phyloP scores from a whole-genome alignment of 1,139 yeast genomes.

The Zygoascus meyerae region DNA sequence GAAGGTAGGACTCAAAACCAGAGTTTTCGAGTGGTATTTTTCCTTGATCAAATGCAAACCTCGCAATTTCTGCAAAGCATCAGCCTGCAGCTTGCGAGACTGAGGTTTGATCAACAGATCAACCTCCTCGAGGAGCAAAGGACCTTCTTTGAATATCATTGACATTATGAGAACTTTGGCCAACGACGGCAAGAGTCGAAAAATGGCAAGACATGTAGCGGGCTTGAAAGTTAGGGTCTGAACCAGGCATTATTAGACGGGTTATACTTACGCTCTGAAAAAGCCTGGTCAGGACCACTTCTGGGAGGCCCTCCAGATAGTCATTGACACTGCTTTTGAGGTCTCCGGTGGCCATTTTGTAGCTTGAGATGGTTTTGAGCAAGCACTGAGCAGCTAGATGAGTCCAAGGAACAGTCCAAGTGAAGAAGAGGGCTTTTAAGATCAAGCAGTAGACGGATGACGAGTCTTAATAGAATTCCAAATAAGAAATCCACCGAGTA shows the following conservation, averaged over 20 bases:
- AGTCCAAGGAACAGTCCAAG: not conserved
- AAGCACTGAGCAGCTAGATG: too few relatives aligned
- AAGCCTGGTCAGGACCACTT: slow-evolving; percentile 69
- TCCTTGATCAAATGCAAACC: slow-evolving; percentile 73
- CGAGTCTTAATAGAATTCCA: too few relatives aligned
- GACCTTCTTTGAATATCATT: slow-evolving; percentile 74
- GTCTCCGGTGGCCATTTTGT: slow-evolving; percentile 1
- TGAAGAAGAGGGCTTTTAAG: not conserved
- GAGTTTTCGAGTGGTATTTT: slow-evolving; percentile 46
- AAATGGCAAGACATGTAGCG: slow-evolving; percentile 90
- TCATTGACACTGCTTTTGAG: slow-evolving; percentile 56
- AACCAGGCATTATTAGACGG: not conserved
- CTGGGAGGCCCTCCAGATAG: slow-evolving; percentile 84
- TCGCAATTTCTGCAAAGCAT: slow-evolving; percentile 71
- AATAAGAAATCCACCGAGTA: too few relatives aligned
- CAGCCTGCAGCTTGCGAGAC: slow-evolving; percentile 51
- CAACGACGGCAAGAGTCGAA: slow-evolving; percentile 76
- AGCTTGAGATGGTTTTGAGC: too few relatives aligned
- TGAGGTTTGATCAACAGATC: slow-evolving; percentile 67
- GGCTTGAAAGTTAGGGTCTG: slow-evolving; percentile 41
- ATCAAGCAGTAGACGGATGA: not conserved
- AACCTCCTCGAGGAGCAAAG: slow-evolving; percentile 60
- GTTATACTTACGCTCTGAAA: slow-evolving; percentile 44
- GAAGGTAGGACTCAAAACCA: slow-evolving; percentile 67
- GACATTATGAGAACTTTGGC: slow-evolving; percentile 88